Conservation (phyloP, 352 stramenopile genomes). For the Globisporangium yorkense region DNA sequence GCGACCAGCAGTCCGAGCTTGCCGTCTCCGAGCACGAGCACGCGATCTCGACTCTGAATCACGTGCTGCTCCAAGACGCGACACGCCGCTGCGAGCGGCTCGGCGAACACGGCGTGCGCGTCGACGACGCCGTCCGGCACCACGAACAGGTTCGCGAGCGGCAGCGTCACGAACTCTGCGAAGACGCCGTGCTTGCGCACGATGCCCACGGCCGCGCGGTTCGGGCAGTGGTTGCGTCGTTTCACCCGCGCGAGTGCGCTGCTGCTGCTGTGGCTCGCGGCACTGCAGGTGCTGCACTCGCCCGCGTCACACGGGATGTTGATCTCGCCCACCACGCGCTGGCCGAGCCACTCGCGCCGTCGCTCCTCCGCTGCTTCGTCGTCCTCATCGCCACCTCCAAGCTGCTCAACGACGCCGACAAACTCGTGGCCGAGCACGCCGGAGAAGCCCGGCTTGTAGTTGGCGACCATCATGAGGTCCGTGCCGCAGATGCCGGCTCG, state of each 20-base stretch:
- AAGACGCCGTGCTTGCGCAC: conserved; percentile 74
- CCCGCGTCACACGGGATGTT: conserved; percentile 78
- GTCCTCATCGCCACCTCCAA: conserved; percentile 27
- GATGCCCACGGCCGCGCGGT: conserved; percentile 81
- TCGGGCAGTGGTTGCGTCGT: conserved; percentile 83
- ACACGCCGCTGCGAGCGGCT: conserved; percentile 84
- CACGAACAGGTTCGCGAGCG: conserved; percentile 73
- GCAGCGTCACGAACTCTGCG: conserved; percentile 79
- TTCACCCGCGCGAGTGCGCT: conserved; percentile 24
- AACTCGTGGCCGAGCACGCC: conserved; percentile 87
- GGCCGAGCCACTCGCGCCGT: conserved; percentile 37
- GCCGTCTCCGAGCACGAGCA: conserved; percentile 84
- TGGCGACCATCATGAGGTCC: conserved; percentile 66
- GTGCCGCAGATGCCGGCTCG: conserved; percentile 69
- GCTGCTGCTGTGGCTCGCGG: neutral
- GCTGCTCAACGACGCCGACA: conserved; percentile 72
- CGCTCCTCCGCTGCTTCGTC: conserved; percentile 2
- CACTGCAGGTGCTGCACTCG: conserved; percentile 34
- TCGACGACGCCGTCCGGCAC: conserved; percentile 67
- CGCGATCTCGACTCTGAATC: conserved; percentile 43
- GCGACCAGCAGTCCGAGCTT: conserved; percentile 86
- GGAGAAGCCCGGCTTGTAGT: conserved; percentile 68
- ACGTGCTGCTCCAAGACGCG: conserved; percentile 80
- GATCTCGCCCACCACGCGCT: conserved; percentile 90
- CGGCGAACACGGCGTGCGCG: conserved; percentile 72